Base-by-base conservation (phyloP, 495 filamentous ascomycete genomes). In the Immersiella caudata region DNA sequence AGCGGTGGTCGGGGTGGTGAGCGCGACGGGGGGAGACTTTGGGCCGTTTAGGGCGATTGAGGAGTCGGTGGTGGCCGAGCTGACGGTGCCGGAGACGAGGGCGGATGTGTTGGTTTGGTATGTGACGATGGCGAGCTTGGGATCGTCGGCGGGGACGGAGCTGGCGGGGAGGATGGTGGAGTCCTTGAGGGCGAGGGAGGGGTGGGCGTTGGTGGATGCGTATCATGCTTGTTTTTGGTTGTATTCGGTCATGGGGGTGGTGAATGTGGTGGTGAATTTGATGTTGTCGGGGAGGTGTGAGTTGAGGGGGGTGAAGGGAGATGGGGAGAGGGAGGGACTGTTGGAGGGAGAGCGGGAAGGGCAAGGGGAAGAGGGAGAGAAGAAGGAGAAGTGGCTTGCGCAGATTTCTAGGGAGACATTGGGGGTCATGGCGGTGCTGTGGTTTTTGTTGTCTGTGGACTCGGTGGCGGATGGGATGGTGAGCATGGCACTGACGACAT, bases 71-170 rank as follows among this genome's bases (percentile, higher is more conserved):
- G 77, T 94, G 0, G 86, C 90, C 4, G 91, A 95, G 71, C 80
- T 96, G 33, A 91, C 89, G 0, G 79, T 80, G 0, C 79, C 86
- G n/a, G 82, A 82, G 21, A 79, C 81, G 8, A 80, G 93, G 49
- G 82, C 89, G 46, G 91, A 94, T 77, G 87, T 96, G 26, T 88
- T 94, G 72, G 89, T 91, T 12, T 96, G 93, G 93, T 96, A 96
- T 73, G 86, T 88, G 0, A 82, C 91, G 27, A 68, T 68, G 61
- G 71, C 70, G 29, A 79, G 62, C 49, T 70, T 71, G 62, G 81
- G 67, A 26, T 77, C 66, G 24, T 71, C 59, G 49, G 67, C 51
- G 54, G 80, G 81, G 14, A 75, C 71, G 36, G 76, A 78, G 70
- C 61, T 74, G n/a, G 70, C 73, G n/a, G 81, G 81, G 11, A 66